Base-by-base conservation (phyloP, 495 filamentous ascomycete species). In the Cairneyella variabilis region DNA sequence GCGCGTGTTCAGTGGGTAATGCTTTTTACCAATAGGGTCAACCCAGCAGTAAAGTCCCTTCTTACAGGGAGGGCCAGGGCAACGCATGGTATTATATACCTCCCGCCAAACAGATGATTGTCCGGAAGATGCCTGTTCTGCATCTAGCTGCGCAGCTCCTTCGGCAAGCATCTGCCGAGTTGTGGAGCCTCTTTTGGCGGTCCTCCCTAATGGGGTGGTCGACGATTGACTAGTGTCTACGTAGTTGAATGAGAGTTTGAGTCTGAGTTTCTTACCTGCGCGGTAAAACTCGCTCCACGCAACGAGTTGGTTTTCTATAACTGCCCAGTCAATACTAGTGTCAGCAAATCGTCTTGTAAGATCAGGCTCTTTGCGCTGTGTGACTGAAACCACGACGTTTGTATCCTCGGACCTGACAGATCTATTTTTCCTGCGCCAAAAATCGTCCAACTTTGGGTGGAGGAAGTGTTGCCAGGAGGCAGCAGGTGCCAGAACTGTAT, bases 401-500 rank as follows among this genome's bases (percentile, higher is more conserved):
- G n/a, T n/a, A n/a, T n/a, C n/a, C n/a, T n/a, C n/a, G n/a, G n/a
- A n/a, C n/a, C n/a, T n/a, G n/a, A n/a, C n/a, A n/a, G n/a, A n/a
- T 37, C 20, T 41, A n/a, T 52, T 52, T 17, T 32, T 59, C 54
- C 39, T 32, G 52, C 27, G 51, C 55, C 38, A 37, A 57, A 30
- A 54, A 53, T 49, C 26, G 28, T 61, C 51, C 16, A 61, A 47
- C 39, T 59, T 64, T 23, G 54, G 40, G 22, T 47, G 17, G 37
- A 61, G 27, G 11, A 30, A n/a, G 12, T 16, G 36, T 2, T 40
- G 40, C 54, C 44, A 63, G 43, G 39, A 65, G 10, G 41, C 48
- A 26, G 47, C 53, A 25, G 48, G 61, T 14, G 52, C 49, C 11
- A 66, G 42, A 12, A 62, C 62, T 25, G 66, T 28, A 40, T 64